Evolutionary conservation across 2,329 filamentous ascomycete genomes (phyloP).

Genomic region (Diaporthe velutina): DNA sequence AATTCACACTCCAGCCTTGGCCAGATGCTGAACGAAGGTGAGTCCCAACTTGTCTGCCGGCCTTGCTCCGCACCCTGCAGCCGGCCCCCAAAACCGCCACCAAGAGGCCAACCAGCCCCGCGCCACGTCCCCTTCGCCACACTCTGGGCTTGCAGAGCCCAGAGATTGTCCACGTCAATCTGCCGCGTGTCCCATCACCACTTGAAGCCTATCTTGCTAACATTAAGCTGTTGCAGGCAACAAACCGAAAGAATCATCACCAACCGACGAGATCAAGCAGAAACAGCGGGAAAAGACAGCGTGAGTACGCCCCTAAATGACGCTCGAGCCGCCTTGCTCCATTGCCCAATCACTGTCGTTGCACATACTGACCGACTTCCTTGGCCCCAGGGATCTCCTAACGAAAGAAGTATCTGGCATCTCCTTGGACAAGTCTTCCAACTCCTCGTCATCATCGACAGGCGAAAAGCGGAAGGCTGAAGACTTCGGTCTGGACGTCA

Average conservation of each 20-base stretch:
- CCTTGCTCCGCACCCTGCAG: not conserved
- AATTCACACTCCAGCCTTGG: conserved; percentile 82
- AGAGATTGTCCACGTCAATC: not conserved
- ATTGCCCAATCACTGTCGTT: not conserved
- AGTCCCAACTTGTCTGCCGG: conserved; percentile 43
- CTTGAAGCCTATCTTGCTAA: conserved; percentile 1
- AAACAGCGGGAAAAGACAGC: conserved; percentile 93
- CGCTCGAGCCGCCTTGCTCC: not conserved
- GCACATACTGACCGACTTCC: conserved; percentile 35
- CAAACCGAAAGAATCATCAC: conserved; percentile 58
- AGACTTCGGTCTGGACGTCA: conserved; percentile 75
- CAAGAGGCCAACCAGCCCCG: conserved; percentile 19
- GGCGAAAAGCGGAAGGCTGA: conserved; percentile 74
- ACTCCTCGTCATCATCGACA: conserved; percentile 60
- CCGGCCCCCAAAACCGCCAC: conserved; percentile 5
- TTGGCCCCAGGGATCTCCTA: conserved; percentile 77
- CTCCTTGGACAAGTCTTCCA: conserved; percentile 81
- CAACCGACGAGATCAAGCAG: conserved; percentile 74
- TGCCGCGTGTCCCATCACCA: conserved; percentile 5
- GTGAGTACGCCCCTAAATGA: conserved; percentile 67
- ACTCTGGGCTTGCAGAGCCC: not conserved
- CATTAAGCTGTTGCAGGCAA: conserved; percentile 45
- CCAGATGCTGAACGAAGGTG: conserved; percentile 86
- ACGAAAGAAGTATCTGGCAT: conserved; percentile 96
- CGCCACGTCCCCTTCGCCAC: conserved; percentile 5